phyloP scores from a whole-genome alignment of 139 green algal species.

The Pleodorina starrii region DNA sequence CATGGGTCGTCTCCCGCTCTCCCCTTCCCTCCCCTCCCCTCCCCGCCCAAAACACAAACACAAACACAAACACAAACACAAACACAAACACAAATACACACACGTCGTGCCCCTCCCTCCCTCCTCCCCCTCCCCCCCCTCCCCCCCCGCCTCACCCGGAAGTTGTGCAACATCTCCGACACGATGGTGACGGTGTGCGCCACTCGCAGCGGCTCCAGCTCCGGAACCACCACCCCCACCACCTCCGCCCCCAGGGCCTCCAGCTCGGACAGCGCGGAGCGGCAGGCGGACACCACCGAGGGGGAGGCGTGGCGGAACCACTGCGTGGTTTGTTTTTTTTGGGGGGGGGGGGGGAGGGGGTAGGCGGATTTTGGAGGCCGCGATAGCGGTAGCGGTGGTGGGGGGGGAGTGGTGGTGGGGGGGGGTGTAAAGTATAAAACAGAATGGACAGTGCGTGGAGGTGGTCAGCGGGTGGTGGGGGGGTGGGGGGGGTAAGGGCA shows the following conservation, averaged over 20 bases:
- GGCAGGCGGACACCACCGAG: conserved; percentile 66
- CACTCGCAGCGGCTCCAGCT: conserved; percentile 77
- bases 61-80: background rate
- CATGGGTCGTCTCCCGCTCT: too few relatives aligned
- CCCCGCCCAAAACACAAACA: background rate
- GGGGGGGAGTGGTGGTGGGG: background rate
- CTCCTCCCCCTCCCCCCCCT: background rate
- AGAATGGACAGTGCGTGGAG: too few relatives aligned
- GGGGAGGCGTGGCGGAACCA: conserved; percentile 77
- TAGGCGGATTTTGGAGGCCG: too few relatives aligned
- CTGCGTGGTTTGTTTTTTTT: conserved; percentile 10
- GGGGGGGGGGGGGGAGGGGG: background rate
- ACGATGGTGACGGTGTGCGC: conserved; percentile 77
- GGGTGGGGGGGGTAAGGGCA: background rate
- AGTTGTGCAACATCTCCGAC: conserved; percentile 59
- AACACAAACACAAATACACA: background rate
- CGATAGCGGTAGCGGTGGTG: too few relatives aligned
- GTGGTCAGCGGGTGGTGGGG: background rate
- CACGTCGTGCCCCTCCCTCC: too few relatives aligned
- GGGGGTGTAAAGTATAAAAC: too few relatives aligned
- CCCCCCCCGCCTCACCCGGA: conserved; percentile 4
- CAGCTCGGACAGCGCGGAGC: conserved; percentile 49
- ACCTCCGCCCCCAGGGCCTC: conserved; percentile 57
- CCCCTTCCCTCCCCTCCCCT: background rate
- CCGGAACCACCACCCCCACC: conserved; percentile 71